Base-by-base conservation (phyloP, 2,329 filamentous ascomycete genomes). In the Neurospora sp. region DNA sequence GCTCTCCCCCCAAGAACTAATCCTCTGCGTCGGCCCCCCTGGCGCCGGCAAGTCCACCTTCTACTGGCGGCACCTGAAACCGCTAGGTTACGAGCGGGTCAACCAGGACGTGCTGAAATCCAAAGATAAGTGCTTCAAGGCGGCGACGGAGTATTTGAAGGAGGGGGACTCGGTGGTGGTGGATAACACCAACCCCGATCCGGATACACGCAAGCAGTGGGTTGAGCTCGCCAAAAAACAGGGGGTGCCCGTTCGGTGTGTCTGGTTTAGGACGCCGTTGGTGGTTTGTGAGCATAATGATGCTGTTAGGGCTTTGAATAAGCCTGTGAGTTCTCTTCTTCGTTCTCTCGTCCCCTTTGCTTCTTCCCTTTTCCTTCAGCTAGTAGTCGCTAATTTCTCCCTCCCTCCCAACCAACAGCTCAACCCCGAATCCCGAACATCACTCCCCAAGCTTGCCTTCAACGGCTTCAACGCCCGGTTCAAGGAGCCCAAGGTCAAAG, bases 171-270 rank as follows among this genome's bases (percentile, higher is more conserved):
- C 92, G 2, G 88, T 97, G 4, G 92, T 86, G 36, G 86, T 98
- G 71, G 96, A 99, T 80, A 98, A 97, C 79, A 98, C 96, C n/a
- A 99, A 99, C 78, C 88, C 94, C 38, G 91, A 97, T 80, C 79
- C 84, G 11, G 90, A 92, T 68, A 92, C 90, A 33, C 87, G 96
- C 73, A 85, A 86, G n/a, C 82, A 91, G 71, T 98, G 95, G 95
- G 81, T 92, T 39, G 82, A 87, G 36, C 81, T 98, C 38, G 93
- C 93, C 19, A 86, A 85, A 73, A 90, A 90, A 75, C 82, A 88
- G 76, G 83, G 87, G 4, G 84, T 96, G 2, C 90, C 92, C 2
- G 91, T 97, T 74, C 91, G 95, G 66, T 97, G 95, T 77, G 84
- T 98, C 10, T 91, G 91, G 80, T 96, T 99, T 82, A 91, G 89